A percentile compares a stretch with the other conserved stretches of the same genome.
phyloP scores from a whole-genome alignment of 2,329 filamentous ascomycete genomes.

The Trichophaea hybrida region DNA sequence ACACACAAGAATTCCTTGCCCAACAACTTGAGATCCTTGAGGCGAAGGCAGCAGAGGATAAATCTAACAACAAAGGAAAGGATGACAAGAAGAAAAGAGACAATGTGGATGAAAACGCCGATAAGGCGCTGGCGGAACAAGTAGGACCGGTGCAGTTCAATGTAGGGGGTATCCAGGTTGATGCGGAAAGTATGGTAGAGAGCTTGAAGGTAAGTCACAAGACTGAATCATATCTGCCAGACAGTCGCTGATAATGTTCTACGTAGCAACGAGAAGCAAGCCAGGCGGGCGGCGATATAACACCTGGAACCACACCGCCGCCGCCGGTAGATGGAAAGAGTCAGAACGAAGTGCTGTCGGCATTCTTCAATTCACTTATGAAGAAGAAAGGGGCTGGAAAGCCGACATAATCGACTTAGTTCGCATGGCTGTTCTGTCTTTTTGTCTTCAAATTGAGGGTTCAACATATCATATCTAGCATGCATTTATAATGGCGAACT shows the following conservation, averaged over 20 bases:
- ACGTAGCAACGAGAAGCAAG: slow-evolving; percentile 37
- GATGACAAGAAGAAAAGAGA: slow-evolving; percentile 25
- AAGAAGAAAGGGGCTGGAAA: slow-evolving; percentile 32
- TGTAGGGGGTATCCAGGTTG: slow-evolving; percentile 91
- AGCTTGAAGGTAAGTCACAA: slow-evolving; percentile 52
- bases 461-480: background rate
- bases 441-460: background rate
- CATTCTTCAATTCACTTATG: slow-evolving; percentile 46
- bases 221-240: background rate
- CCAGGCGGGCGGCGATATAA: slow-evolving; percentile 36
- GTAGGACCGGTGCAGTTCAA: slow-evolving; percentile 96
- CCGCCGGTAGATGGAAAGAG: slow-evolving; percentile 32
- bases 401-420: background rate
- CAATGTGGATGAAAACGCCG: slow-evolving; percentile 30
- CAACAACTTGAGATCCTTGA: slow-evolving; percentile 66
- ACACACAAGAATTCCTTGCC: slow-evolving; percentile 63
- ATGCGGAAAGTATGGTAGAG: slow-evolving; percentile 85
- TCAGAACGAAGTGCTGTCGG: slow-evolving; percentile 46
- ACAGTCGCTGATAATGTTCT: slow-evolving; percentile 14
- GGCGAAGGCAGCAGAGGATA: slow-evolving; percentile 41
- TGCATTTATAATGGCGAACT: background rate
- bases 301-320: slow-evolving; percentile 24
- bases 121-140: slow-evolving; percentile 47
- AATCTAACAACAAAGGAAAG: slow-evolving; percentile 25
- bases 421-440: background rate